A percentile compares a stretch with the other conserved stretches of the same genome.
Evolutionary conservation across 2,329 filamentous ascomycete genomes (phyloP).

Genomic region (Calonectria pseudoreteaudii): DNA sequence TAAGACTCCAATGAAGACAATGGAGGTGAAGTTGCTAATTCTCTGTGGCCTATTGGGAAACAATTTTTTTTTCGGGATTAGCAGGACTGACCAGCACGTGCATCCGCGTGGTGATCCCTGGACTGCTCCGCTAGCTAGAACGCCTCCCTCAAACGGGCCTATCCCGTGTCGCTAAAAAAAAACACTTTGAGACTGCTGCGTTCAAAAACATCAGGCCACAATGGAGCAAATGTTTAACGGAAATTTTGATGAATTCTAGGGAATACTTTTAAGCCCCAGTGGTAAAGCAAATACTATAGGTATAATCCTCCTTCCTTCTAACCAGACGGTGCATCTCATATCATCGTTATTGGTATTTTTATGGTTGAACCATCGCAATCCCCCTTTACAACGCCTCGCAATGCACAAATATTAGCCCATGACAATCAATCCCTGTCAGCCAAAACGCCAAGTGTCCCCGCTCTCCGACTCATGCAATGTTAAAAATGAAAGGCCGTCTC

Average conservation of each 20-base stretch:
- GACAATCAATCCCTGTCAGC: conserved; percentile 13
- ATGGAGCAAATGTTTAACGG: neutral
- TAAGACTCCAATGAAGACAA: conserved; percentile 38
- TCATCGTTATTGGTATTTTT: conserved; percentile 24
- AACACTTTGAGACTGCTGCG: neutral
- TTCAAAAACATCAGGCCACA: neutral
- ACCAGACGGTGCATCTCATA: conserved; percentile 14
- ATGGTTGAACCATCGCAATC: neutral
- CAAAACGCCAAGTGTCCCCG: conserved; percentile 33
- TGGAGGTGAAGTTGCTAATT: conserved; percentile 41
- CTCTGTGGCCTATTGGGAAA: conserved; percentile 40
- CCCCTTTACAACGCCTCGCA: conserved; percentile 15
- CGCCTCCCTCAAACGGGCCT: conserved; percentile 3
- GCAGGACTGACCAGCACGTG: conserved; percentile 39
- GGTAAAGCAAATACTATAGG: conserved; percentile 4
- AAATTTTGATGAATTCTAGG: neutral
- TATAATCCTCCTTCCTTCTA: conserved; percentile 11
- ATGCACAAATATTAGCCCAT: conserved; percentile 23
- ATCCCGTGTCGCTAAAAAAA: conserved; percentile 5
- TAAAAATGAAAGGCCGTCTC: conserved; percentile 20
- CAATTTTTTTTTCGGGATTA: conserved; percentile 48
- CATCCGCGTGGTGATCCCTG: conserved; percentile 18
- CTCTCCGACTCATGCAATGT: conserved; percentile 24
- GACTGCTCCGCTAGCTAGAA: neutral
- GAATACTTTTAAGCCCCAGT: neutral